Base-by-base conservation (phyloP, 1,284 basidiomycete genomes). In the Anthracocystis walkeri region DNA sequence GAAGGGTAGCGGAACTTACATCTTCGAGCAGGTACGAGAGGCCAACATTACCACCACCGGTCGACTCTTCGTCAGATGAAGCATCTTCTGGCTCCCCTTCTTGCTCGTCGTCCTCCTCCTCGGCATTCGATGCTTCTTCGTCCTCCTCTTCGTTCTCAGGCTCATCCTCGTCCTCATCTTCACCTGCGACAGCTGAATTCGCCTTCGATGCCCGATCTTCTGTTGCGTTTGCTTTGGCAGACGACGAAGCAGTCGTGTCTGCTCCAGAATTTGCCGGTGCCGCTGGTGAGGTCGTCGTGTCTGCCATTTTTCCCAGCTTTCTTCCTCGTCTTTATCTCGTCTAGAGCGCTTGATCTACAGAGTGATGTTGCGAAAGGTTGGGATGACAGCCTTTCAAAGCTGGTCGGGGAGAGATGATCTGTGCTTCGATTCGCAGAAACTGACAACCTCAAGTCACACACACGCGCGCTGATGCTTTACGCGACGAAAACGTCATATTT, bases 1-100 rank as follows among this genome's bases (percentile, higher is more conserved):
- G 3, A 38, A 16, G 12, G 35, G 35, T 14, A 20, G 41, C n/a
- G 21, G 31, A 2, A 38, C 68, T 58, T 54, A 70, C 68, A 50
- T 72, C 69, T 60, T 72, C 60, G 4, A 72, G 41, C 44, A 72
- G 25, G 44, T 66, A 72, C n/a, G 69, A 66, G 0, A 72, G 53
- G 4, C 64, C 60, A 18, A 66, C 69, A 11, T 72, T 44, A 1
- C 41, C 62, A 10, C 46, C 51, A 2, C 18, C 55, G 7, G 11
- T 14, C 44, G 27, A 48, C 6, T 58, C 68, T 18, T 61, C 46
- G 6, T 49, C 54, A 12, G 50, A 54, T 3, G 42, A 46, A 4
- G 40, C 41, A 21, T 46, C 27, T 1, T 45, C 46, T 21, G 33
- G 50, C 20, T 58, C 62, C 4, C 27, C 50, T 0, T 61, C 58